A percentile compares a stretch with the other conserved stretches of the same genome.
Evolutionary conservation across 768 basidiomycete species (phyloP).

Genomic region (Lentinula sp.): DNA sequence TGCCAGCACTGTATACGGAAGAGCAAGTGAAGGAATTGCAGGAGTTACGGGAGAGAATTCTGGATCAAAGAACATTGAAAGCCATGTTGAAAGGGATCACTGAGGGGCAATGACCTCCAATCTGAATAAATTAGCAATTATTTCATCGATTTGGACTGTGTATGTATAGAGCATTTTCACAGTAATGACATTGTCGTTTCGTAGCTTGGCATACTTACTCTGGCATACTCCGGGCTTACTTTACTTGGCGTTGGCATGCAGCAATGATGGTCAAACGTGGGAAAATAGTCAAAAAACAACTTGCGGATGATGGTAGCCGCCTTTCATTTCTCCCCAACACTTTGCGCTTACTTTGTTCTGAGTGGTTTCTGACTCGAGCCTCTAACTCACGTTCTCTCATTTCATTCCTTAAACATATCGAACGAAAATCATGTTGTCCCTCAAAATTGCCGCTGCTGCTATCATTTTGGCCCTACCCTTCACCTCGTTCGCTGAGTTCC

Average conservation of each 20-base stretch:
- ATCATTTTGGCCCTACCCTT: background rate
- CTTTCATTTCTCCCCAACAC: background rate
- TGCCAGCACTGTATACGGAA: slow-evolving; percentile 11
- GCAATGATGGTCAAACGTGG: background rate
- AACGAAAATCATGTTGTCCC: background rate
- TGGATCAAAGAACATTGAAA: slow-evolving; percentile 10
- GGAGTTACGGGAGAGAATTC: slow-evolving; percentile 17
- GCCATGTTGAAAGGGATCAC: slow-evolving; percentile 11
- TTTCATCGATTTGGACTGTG: too few species aligned
- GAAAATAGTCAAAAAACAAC: background rate
- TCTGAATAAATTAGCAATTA: too few species aligned
- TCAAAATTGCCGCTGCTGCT: background rate
- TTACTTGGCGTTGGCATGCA: background rate
- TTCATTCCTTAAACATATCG: background rate
- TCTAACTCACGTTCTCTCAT: background rate
- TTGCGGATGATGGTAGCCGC: background rate
- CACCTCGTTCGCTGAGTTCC: background rate
- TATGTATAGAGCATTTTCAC: too few species aligned
- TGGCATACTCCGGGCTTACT: background rate
- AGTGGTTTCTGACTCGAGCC: background rate
- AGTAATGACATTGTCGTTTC: too few species aligned
- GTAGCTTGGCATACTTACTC: too few species aligned
- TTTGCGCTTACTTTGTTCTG: background rate
- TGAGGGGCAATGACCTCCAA: background rate
- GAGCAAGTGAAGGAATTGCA: slow-evolving; percentile 29